Base-by-base conservation (phyloP, 73 alveolate species). In the Breviolum minutum region DNA sequence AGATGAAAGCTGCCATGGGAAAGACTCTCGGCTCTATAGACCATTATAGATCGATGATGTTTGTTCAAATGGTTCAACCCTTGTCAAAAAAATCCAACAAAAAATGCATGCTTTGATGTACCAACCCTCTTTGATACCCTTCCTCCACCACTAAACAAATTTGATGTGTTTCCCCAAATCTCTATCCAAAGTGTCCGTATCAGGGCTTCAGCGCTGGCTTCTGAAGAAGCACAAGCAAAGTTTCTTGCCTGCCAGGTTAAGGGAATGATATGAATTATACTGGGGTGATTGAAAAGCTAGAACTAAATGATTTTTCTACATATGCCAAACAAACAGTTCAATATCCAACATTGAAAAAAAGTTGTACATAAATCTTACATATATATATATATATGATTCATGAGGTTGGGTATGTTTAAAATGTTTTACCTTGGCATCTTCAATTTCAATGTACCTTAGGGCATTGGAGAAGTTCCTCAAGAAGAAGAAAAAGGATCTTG, bases 181-280 rank as follows among this genome's bases (percentile, higher is more conserved):
- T 3, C 54, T 3, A 0, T 40, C 54, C 54, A 40, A 40, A 0
- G 54, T 40, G 54, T 40, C 54, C 77, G 4, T 4, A 2, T 17
- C 76, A 83, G 92, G 92, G 92, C 92, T 8, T 60, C 92, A 17
- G 61, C 73, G 73, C 61, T 83, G 17, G 76, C 76, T 61, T 83
- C 92, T 11, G 19, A 61, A 26, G 92, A 83, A 74, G 92, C 92
- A 6, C 73, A 83, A 74, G 92, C 64, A 71, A 83, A 83, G 92
- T 13, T 8, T 8, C 92, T 83, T 22, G 30, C 92, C 76, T 83
- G 92, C 92, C 54, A 40, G 54, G 54, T n/a, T n/a, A 40, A 40
- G 54, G 54, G 54, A 40, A 40, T 40, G 54, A 40, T 40, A 40
- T 40, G 54, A 40, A 40, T 40, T 40, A 40, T 40, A 2, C 54